Evolutionary conservation across 768 basidiomycete genomes (phyloP), one percentile per base, ranked within the genome.

Genomic region (Boletus subcaerulescens): DNA sequence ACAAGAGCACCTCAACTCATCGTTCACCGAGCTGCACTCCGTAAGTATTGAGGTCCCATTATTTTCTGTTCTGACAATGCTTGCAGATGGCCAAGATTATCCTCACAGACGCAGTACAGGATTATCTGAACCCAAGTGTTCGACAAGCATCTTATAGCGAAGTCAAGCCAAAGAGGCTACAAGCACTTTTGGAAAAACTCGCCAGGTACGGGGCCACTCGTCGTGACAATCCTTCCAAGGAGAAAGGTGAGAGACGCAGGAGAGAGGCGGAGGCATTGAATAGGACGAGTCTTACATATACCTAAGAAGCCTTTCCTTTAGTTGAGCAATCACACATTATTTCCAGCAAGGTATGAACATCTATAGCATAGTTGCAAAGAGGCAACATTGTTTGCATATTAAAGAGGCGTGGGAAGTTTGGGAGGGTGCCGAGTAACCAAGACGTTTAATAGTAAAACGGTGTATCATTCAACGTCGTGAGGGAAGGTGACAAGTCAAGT

Each of bases 261-360:
- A 90, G 81, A 65, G 89, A 93, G 69, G 88, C 88, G 26, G 90
- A 92, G 50, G 79, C 81, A 18, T 81, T 93, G 44, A 86, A 89
- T 20, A 77, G 88, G 59, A 67, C 91, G 49, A 60, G 49, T 53
- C 55, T 61, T 20, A 48, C 58, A 45, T 65, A 68, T 15, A 49
- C 57, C 2, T 67, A 14, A 35, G 33, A 5, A 53, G 29, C 17
- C 26, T 14, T 11, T n/a, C 17, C 26, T 14, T 11, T n/a, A 33
- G 45, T 42, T 48, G 39, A 44, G 53, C 20, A 29, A 51, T 39
- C 55, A 49, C 52, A 48, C 26, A 52, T 45, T 53, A 44, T 58
- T 55, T 24, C 41, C 49, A 55, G 24, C 47, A 24, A 50, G 52
- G 45, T 51, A 57, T 64, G 58, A 45, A 51, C 53, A 56, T 66